These are phyloP conservation scores for Teratosphaeriaceae sp. DNA, from an alignment of 2,329 filamentous ascomycete genomes.

Conservation along the genomic window DNA sequence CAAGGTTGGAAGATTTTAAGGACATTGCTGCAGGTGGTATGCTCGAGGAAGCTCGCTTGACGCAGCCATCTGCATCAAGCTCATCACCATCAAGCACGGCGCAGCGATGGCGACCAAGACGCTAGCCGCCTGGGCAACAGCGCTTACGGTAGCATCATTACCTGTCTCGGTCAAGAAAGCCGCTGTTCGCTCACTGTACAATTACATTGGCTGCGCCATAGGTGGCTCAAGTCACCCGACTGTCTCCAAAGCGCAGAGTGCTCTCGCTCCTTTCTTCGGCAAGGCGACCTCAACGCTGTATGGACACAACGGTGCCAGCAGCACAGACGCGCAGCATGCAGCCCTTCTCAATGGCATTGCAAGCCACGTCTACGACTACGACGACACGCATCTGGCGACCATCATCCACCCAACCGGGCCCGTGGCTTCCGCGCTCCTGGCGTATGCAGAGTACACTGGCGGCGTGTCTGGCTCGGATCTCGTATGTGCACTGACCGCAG, in stretches of 20 bases:
- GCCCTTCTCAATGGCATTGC: constrained; percentile 50
- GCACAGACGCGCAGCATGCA: constrained; percentile 46
- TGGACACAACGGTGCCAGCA: too few species aligned
- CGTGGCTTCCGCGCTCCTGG: constrained; percentile 45
- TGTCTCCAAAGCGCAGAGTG: constrained; percentile 32
- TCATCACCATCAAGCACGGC: not conserved
- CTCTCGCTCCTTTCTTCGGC: constrained; percentile 34
- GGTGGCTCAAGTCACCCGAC: constrained; percentile 45
- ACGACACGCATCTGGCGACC: constrained; percentile 50
- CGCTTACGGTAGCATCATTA: constrained; percentile 37
- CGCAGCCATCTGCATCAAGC: too few species aligned
- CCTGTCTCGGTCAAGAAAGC: constrained; percentile 37
- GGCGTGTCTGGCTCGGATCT: constrained; percentile 41
- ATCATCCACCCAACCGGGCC: constrained; percentile 51
- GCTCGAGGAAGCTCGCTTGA: too few species aligned
- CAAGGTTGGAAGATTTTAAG: too few species aligned
- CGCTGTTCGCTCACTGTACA: constrained; percentile 46
- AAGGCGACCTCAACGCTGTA: constrained; percentile 32
- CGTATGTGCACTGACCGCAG: constrained; percentile 45
- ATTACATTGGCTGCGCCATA: constrained; percentile 49
- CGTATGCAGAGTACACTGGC: constrained; percentile 38
- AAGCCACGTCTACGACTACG: constrained; percentile 51
- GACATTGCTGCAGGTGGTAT: too few species aligned
- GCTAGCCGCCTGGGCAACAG: constrained; percentile 43
- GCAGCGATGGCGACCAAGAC: constrained; percentile 40